A percentile compares a stretch with the other conserved stretches of the same genome.
phyloP scores from a whole-genome alignment of 129 eudicot species.

The Flaveria bidentis region DNA sequence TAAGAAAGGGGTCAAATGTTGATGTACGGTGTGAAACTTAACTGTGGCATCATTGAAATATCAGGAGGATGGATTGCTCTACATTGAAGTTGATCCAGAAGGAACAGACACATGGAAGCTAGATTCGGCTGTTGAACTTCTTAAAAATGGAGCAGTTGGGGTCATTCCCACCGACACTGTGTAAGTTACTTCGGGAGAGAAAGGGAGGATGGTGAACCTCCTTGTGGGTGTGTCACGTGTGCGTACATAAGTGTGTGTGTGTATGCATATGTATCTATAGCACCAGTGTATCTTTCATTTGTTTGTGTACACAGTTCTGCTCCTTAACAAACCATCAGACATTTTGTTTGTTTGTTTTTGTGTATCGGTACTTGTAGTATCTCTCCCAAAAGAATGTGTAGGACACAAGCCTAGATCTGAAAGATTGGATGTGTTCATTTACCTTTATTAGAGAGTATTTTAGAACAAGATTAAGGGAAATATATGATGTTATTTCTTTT shows the following conservation, averaged over 20 bases:
- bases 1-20: neutral
- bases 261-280: neutral
- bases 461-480: slow-evolving; percentile 18
- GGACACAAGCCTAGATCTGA: neutral
- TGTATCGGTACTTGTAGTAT: neutral
- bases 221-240: no score
- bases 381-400: neutral
- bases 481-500: neutral
- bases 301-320: neutral
- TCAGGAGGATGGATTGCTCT: slow-evolving; percentile 60
- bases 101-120: slow-evolving; percentile 81
- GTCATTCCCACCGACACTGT: slow-evolving; percentile 97
- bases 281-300: neutral
- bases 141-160: slow-evolving; percentile 86
- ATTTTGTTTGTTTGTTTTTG: slow-evolving; percentile 7
- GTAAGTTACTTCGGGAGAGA: slow-evolving; percentile 36
- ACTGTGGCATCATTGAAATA: neutral
- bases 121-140: slow-evolving; percentile 74
- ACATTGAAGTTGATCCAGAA: slow-evolving; percentile 71
- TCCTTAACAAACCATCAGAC: neutral
- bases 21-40: slow-evolving; percentile 9
- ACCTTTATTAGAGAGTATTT: slow-evolving; percentile 8
- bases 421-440: neutral
- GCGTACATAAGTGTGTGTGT: no score
- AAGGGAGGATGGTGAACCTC: no score